Evolutionary conservation across 768 basidiomycete genomes (phyloP), one percentile per base, ranked within the genome.

Genomic region (Boletus tomentosulus): DNA sequence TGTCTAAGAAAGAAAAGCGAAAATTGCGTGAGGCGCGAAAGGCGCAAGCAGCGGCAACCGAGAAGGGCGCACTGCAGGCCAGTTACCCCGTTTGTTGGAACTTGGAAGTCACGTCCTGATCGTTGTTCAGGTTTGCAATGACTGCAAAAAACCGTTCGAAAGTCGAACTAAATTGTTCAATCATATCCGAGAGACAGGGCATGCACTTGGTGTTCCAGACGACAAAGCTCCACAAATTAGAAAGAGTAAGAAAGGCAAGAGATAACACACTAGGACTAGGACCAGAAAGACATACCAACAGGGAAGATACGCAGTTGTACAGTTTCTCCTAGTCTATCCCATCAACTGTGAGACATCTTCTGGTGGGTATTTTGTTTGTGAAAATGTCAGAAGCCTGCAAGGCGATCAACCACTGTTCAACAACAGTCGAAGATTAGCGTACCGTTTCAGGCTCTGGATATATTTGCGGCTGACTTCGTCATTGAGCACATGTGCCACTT

Each of bases 401-500:
- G 15, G 48, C 33, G 35, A 54, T 64, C 46, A 62, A 12, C 33
- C 19, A 47, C n/a, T 24, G 16, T 25, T 52, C 33, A 24, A 37
- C 41, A 19, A 6, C 6, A 46, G 22, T 5, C 35, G 13, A 34
- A 57, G 4, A 25, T 11, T n/a, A 6, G 61, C 76, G n/a, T 60
- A 92, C 93, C 95, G 75, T 74, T 98, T 98, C 50, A 98, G 69
- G 67, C 92, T 97, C 73, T 98, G 97, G 53, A 99, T 98, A 67
- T 98, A 99, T 72, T 98, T 99, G 56, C 97, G 81, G 64, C 92
- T 94, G 65, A 98, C 92, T 82, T 99, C 97, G 64, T 99, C 97
- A 68, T 99, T 99, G 54, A 99, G 69, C 3, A 98, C 97, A 70
- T 99, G 97, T 0, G 96, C 97, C 8, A 99, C 94, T 67, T 95